Evolutionary conservation across 225 moss, liverwort and hornwort genomes (phyloP), one percentile per base, ranked within the genome.

Genomic region (Thuidium tamariscinum): DNA sequence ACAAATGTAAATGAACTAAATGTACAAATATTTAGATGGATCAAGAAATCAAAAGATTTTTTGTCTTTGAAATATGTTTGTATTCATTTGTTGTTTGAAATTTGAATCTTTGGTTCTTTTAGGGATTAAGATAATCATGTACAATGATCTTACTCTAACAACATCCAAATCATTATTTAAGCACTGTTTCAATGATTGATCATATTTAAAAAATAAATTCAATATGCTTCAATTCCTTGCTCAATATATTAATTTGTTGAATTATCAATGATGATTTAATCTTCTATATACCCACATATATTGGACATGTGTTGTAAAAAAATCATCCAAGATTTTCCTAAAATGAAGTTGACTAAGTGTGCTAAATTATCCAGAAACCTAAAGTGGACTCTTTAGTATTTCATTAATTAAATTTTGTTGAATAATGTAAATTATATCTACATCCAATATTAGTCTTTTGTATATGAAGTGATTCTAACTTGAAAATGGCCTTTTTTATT

Each of bases 201-300:
- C 25, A 8, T 8, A 26, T 41, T 69, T 69, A 8, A 2, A 41
- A 41, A 69, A 8, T 25, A 0, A 1, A 1, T 41, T 69, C 26
- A 25, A 69, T 14, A 69, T 39, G 25, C 68, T 68, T 25, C 7
- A 39, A 14, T 1, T 1, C 6, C 2, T 41, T 26, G 11, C 3
- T 41, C 15, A 41, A 69, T 15, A 23, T 69, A 25, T 41, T 3
- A 26, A 41, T 69, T 0, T 69, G 0, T 69, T 69, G 15, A 41
- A 41, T 41, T 8, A 41, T 26, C 8, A 26, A 41, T 69, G 41
- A 15, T 6, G 20, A 41, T 41, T 13, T 69, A 26, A 41, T 41
- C 1, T 13, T 69, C 26, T 26, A 8, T 41, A 3, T 37, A 22
- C 22, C 0, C 22, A 0, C 22, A n/a, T n/a, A n/a, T n/a, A n/a